phyloP scores from a whole-genome alignment of 1,139 yeast species.

The Debaryomycetaceae sp. region DNA sequence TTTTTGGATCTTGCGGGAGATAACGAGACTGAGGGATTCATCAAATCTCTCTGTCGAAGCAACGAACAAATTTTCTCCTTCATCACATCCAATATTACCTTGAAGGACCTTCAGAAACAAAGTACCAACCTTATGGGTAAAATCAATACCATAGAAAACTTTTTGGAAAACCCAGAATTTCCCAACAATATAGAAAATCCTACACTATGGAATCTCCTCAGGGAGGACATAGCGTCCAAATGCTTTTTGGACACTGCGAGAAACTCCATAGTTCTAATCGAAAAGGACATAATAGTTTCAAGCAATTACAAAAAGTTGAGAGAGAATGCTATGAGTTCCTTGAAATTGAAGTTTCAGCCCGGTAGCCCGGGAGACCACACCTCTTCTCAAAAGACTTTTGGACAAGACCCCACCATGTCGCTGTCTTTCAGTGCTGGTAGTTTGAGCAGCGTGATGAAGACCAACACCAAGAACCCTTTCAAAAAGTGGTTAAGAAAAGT shows the following conservation, averaged over 20 bases:
- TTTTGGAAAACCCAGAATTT: slow-evolving; percentile 36
- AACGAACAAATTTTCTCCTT: slow-evolving; percentile 46
- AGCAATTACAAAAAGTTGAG: slow-evolving; percentile 20
- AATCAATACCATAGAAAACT: slow-evolving; percentile 31
- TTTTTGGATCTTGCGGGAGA: slow-evolving; percentile 45
- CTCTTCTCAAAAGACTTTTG: background rate
- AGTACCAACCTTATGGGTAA: slow-evolving; percentile 36
- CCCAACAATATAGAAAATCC: slow-evolving; percentile 34
- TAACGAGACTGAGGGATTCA: slow-evolving; percentile 49
- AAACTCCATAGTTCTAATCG: slow-evolving; percentile 30
- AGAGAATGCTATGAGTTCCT: slow-evolving; percentile 29
- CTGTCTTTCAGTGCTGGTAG: slow-evolving; percentile 24
- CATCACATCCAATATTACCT: slow-evolving; percentile 42
- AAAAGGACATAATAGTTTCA: slow-evolving; percentile 14
- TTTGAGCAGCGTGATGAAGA: slow-evolving; percentile 19
- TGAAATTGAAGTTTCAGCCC: slow-evolving; percentile 30
- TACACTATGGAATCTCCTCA: slow-evolving; percentile 32
- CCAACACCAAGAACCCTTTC: slow-evolving; percentile 30
- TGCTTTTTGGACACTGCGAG: slow-evolving; percentile 32
- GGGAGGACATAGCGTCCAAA: slow-evolving; percentile 26
- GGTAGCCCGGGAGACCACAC: background rate
- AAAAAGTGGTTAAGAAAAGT: slow-evolving; percentile 33
- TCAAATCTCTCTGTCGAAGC: slow-evolving; percentile 44
- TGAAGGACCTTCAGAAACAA: slow-evolving; percentile 47
- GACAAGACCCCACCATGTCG: slow-evolving; percentile 8